Percentiles rank a stretch among this genome's conserved stretches.
These are phyloP conservation scores for Penicillium paneum DNA, from an alignment of 2,329 filamentous ascomycete genomes.

Conservation along the genomic window DNA sequence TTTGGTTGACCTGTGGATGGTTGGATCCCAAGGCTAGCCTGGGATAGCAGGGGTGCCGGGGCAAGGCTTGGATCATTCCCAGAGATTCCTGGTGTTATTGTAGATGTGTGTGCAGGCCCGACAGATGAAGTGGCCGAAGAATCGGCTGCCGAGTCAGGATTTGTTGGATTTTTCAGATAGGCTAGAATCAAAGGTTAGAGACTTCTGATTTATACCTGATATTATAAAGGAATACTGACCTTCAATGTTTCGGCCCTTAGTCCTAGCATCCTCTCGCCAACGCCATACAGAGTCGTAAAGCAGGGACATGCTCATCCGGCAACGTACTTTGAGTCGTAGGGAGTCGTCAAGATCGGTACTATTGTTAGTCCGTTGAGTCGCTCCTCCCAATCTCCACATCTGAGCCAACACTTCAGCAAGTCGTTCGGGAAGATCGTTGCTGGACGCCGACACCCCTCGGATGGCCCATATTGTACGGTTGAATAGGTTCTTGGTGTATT, in stretches of 20 bases:
- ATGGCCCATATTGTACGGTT: constrained; percentile 58
- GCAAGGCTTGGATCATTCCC: constrained; percentile 46
- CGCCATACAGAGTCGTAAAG: constrained; percentile 67
- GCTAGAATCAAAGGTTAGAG: constrained; percentile 32
- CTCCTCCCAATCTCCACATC: constrained; percentile 56
- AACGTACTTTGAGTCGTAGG: constrained; percentile 62
- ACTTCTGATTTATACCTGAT: neutral
- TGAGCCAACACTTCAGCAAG: constrained; percentile 64
- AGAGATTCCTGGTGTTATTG: constrained; percentile 37
- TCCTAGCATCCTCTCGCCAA: constrained; percentile 65
- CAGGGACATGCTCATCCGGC: constrained; percentile 65
- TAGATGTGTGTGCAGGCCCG: constrained; percentile 41
- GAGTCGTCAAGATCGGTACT: constrained; percentile 41
- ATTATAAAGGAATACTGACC: constrained; percentile 43
- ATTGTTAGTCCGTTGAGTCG: constrained; percentile 27
- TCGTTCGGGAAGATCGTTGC: constrained; percentile 62
- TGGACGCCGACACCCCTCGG: constrained; percentile 58
- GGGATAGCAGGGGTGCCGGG: constrained; percentile 35
- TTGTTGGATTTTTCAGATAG: constrained; percentile 81
- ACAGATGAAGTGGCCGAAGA: constrained; percentile 64
- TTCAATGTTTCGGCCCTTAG: constrained; percentile 68
- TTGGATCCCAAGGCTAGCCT: constrained; percentile 31
- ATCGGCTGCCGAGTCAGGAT: constrained; percentile 74
- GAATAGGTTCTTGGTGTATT: constrained; percentile 57
- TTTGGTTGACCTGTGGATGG: constrained; percentile 21